Evolutionary conservation across 257 asterid genomes (phyloP), one percentile per base, ranked within the genome.

Genomic region (Solanum sejunctum): DNA sequence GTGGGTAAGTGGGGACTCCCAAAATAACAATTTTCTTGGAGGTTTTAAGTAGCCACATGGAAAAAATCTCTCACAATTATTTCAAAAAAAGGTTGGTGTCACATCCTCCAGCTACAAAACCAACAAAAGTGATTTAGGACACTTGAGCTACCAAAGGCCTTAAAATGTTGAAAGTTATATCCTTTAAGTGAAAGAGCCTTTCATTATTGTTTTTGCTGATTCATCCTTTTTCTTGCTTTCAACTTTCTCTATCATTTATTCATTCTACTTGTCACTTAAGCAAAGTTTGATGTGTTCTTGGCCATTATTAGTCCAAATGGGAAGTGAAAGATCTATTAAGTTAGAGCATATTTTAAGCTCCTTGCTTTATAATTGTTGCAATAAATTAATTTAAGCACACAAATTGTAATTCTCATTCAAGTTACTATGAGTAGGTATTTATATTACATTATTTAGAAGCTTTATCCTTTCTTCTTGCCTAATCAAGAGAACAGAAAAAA

Each of bases 211-310:
- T 23, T 52, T 13, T 20, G 49, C 66, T 70, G 41, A 47, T 77
- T 49, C 20, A 49, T 49, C 41, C 67, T 41, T 61, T 18, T 11
- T 66, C 36, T 83, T 83, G 56, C 85, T 32, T 83, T 57, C 81
- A 52, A 81, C 67, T 84, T 84, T 54, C 82, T 67, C 28, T 39
- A 13, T 70, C 57, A 84, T 36, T 55, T 58, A 26, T 77, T 55
- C 82, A 26, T 77, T 77, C 63, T 36, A 84, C 86, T 84, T 70
- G 71, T 52, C 55, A 84, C 60, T 84, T 36, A 55, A 70, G 86
- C 80, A 70, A 84, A 39, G 86, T n/a, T 32, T 84, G 71, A 21
- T 70, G 66, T 84, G 45, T 49, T 70, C 78, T 49, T 55, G 23
- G 51, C 71, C 39, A 70, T 26, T n/a, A 84, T 55, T 70, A 20